Conservation (phyloP, 176 grass and related monocot genomes). For the Chloris gayana region DNA sequence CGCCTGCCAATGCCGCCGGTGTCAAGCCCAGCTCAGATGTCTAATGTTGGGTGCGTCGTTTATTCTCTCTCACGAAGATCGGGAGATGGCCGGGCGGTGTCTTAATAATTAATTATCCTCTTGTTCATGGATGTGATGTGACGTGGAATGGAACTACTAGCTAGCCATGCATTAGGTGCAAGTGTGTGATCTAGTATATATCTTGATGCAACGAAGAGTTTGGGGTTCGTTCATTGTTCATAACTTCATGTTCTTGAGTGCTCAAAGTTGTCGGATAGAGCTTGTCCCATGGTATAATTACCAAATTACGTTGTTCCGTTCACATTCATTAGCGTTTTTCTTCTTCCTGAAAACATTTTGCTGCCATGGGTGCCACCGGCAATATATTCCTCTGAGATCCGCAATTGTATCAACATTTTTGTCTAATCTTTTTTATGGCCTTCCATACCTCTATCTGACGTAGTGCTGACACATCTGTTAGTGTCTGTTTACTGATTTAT, state of each 20-base stretch:
- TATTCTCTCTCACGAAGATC: background rate
- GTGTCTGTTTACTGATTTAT: background rate
- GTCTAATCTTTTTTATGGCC: background rate
- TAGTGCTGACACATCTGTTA: background rate
- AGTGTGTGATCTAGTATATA: background rate
- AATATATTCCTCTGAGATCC: background rate
- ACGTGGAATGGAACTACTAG: background rate
- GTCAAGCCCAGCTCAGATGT: conserved; percentile 25
- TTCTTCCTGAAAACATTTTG: background rate
- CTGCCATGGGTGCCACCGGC: background rate
- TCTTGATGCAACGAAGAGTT: background rate
- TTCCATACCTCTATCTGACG: background rate
- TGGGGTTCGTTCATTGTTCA: background rate
- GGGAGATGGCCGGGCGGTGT: background rate
- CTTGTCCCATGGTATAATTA: background rate
- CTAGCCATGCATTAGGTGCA: background rate
- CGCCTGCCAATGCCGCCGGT: background rate
- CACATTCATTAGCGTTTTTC: too few relatives aligned
- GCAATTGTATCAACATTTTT: background rate
- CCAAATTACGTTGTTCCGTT: background rate
- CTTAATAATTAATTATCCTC: conserved; percentile 20
- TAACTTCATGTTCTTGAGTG: conserved; percentile 6
- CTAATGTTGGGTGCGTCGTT: background rate
- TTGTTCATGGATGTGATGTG: background rate
- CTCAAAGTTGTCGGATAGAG: background rate